Conservation (phyloP, 1,284 basidiomycete genomes). For the Fomitopsis betulina region DNA sequence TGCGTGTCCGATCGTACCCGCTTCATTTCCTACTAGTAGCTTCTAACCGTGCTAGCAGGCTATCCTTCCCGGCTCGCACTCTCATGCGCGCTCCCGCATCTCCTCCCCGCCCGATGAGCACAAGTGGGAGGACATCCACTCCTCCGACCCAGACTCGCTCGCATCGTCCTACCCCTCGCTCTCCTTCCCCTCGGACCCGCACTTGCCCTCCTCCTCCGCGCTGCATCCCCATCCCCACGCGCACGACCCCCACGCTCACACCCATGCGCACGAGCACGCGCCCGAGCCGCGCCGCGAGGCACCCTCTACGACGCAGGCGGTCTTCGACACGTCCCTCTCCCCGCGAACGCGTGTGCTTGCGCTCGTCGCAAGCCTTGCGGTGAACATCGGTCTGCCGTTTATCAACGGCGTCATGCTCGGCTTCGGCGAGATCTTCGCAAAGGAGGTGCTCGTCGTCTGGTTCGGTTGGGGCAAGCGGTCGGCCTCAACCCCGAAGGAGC, state of each 20-base stretch:
- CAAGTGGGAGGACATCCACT: constrained; percentile 67
- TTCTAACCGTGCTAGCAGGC: constrained; percentile 11
- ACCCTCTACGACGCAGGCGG: constrained; percentile 61
- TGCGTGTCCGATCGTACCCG: constrained; percentile 9
- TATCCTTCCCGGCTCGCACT: constrained; percentile 14
- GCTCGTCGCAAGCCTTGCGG: constrained; percentile 78
- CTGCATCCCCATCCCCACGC: constrained; percentile 10
- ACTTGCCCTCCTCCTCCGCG: constrained; percentile 31
- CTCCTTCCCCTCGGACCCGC: constrained; percentile 54
- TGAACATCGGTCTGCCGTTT: constrained; percentile 92
- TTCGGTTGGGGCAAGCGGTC: constrained; percentile 37
- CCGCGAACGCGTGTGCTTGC: constrained; percentile 65
- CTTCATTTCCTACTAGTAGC: neutral
- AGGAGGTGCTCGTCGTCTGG: constrained; percentile 76
- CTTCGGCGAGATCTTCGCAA: constrained; percentile 96
- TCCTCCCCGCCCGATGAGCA: constrained; percentile 25
- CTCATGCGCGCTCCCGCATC: constrained; percentile 14
- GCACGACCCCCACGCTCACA: constrained; percentile 12
- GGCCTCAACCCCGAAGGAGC: neutral
- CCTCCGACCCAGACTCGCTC: constrained; percentile 33
- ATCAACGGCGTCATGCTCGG: constrained; percentile 98
- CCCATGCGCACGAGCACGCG: constrained; percentile 20
- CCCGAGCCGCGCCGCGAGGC: constrained; percentile 18
- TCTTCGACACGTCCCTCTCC: constrained; percentile 70
- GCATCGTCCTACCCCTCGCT: constrained; percentile 76